A percentile compares a stretch with the other conserved stretches of the same genome.
Conservation (phyloP, 2,329 filamentous ascomycete genomes). For the Trichoderma koningiopsis region DNA sequence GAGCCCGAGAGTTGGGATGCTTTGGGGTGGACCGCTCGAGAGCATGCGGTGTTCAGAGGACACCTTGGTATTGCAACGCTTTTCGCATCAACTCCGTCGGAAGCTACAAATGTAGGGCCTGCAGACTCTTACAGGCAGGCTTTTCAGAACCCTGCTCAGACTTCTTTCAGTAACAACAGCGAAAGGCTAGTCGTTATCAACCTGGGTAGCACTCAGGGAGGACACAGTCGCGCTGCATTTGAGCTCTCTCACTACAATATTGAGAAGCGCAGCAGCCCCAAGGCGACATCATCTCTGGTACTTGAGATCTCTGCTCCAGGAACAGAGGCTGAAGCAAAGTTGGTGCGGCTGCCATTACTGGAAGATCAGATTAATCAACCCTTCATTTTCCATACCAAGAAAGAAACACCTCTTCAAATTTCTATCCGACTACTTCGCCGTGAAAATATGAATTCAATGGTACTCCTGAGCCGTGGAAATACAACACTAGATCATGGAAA, state of each 20-base stretch:
- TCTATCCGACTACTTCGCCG: not conserved
- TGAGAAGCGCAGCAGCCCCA: no score
- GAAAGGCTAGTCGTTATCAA: constrained; percentile 25
- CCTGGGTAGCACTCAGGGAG: constrained; percentile 27
- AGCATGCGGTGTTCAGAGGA: constrained; percentile 40
- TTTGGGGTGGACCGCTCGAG: constrained; percentile 40
- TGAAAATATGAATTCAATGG: constrained; percentile 1
- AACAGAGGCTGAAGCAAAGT: not conserved
- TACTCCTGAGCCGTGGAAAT: constrained; percentile 33
- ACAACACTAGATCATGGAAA: constrained; percentile 33
- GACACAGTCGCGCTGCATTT: not conserved
- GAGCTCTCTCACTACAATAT: not conserved
- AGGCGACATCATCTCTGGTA: not conserved
- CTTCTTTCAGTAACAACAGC: not conserved
- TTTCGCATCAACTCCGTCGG: not conserved
- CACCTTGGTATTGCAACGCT: constrained; percentile 35
- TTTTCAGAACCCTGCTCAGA: not conserved
- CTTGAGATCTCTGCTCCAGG: not conserved
- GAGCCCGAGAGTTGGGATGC: constrained; percentile 31
- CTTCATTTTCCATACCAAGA: not conserved
- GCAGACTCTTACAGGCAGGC: not conserved
- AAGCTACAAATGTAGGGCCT: not conserved
- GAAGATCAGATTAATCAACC: not conserved
- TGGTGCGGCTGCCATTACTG: not conserved
- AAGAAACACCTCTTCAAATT: not conserved